phyloP scores from a whole-genome alignment of 2,329 filamentous ascomycete species.

The Ophiocordyceps polyrhachis-furcata region DNA sequence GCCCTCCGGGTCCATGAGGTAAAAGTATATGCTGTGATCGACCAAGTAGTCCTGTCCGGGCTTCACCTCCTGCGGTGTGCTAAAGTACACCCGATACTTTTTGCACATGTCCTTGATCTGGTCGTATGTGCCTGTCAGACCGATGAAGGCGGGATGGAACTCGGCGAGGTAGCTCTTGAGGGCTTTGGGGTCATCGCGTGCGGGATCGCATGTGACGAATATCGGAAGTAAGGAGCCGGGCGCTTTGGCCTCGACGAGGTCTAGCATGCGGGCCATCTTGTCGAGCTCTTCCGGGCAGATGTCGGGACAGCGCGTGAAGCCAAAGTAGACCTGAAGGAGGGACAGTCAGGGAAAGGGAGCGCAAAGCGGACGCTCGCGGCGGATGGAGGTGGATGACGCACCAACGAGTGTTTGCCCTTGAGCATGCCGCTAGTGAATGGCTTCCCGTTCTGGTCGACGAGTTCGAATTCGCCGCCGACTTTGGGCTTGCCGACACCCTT shows the following conservation, averaged over 20 bases:
- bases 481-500: slow-evolving; percentile 89
- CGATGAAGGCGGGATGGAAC: slow-evolving; percentile 75
- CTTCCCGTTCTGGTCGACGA: slow-evolving; percentile 67
- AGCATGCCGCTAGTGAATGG: slow-evolving; percentile 62
- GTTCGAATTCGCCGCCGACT: slow-evolving; percentile 71
- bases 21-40: slow-evolving; percentile 99
- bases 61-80: slow-evolving; percentile 72
- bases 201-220: slow-evolving; percentile 93
- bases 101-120: slow-evolving; percentile 91
- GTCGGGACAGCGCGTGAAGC: slow-evolving; percentile 94
- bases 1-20: slow-evolving; percentile 95
- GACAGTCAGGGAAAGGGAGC: neutral
- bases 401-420: slow-evolving; percentile 70
- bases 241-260: slow-evolving; percentile 39
- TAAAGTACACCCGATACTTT: slow-evolving; percentile 92
- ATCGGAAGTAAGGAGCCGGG: slow-evolving; percentile 49
- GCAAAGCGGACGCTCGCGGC: too few species aligned
- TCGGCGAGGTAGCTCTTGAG: slow-evolving; percentile 73
- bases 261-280: slow-evolving; percentile 96
- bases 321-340: slow-evolving; percentile 73
- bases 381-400: slow-evolving; percentile 20
- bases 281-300: slow-evolving; percentile 98
- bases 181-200: slow-evolving; percentile 69
- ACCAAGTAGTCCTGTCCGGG: slow-evolving; percentile 93
- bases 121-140: slow-evolving; percentile 83